Conservation (phyloP, 2,329 filamentous ascomycete genomes). For the Colletotrichum sp. region DNA sequence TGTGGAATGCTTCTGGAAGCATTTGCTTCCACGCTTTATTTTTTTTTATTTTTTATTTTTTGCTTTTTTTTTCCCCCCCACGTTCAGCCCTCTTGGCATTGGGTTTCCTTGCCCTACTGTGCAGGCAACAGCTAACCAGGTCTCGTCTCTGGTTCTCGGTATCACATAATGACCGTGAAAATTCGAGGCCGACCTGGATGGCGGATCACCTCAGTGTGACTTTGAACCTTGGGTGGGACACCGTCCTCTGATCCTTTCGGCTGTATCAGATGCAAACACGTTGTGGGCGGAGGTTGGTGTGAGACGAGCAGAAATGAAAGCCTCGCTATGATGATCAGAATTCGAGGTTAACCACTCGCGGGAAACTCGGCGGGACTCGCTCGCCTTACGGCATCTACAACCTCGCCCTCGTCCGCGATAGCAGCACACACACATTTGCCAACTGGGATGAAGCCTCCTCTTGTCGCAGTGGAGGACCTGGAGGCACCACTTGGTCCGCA, state of each 20-base stretch:
- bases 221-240: not conserved
- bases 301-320: not conserved
- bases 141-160: not conserved
- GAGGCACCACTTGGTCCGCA: not conserved
- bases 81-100: not conserved
- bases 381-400: not conserved
- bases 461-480: not conserved
- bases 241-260: not conserved
- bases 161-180: not conserved
- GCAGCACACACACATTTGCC: not conserved
- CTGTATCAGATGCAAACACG: not conserved
- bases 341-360: not conserved
- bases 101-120: not conserved
- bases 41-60: not conserved
- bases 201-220: not conserved
- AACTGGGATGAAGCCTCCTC: not conserved
- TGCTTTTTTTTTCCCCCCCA: too few relatives aligned
- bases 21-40: not conserved
- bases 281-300: not conserved
- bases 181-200: not conserved
- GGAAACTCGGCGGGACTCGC: not conserved
- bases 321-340: not conserved
- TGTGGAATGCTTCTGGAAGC: slow-evolving; percentile 8
- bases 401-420: not conserved
- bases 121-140: not conserved